Evolutionary conservation across 2,329 filamentous ascomycete genomes (phyloP).

Genomic region (Diaporthe helianthi): DNA sequence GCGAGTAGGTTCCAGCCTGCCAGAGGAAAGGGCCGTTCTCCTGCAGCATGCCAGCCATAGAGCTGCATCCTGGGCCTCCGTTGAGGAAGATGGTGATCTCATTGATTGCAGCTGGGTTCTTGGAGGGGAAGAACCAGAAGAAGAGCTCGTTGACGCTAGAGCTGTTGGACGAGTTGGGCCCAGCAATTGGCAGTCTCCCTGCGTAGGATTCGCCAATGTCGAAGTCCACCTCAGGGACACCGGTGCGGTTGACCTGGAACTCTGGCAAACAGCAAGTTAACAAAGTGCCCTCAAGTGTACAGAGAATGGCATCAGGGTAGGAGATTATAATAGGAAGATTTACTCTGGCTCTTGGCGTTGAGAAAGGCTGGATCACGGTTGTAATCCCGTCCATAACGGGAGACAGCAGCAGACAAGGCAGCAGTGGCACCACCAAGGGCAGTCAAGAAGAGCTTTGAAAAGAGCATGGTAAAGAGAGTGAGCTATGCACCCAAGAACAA

Average conservation of each 20-base stretch:
- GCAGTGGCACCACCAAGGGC: conserved; percentile 12
- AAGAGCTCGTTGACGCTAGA: conserved; percentile 56
- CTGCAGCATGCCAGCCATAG: conserved; percentile 70
- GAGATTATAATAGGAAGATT: neutral
- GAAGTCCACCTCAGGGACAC: conserved; percentile 72
- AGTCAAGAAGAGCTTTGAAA: neutral
- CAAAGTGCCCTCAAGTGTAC: accelerated
- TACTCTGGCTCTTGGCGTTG: conserved; percentile 29
- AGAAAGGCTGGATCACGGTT: conserved; percentile 8
- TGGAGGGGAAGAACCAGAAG: conserved; percentile 73
- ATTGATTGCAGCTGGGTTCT: conserved; percentile 55
- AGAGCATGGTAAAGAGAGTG: conserved; percentile 4
- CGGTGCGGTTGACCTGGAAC: conserved; percentile 69
- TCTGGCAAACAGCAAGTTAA: conserved; percentile 45
- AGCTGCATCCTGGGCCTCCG: conserved; percentile 62
- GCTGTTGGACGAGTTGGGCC: conserved; percentile 44
- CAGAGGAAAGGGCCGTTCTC: conserved; percentile 76
- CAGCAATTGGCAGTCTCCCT: conserved; percentile 66
- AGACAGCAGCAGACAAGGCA: neutral
- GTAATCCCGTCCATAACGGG: neutral
- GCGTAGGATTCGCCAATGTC: conserved; percentile 72
- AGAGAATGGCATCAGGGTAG: accelerated
- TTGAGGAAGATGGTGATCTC: conserved; percentile 71
- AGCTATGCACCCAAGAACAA: neutral
- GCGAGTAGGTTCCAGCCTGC: conserved; percentile 69